Conservation (phyloP, 306 rosid genomes). For the Malus fusca region DNA sequence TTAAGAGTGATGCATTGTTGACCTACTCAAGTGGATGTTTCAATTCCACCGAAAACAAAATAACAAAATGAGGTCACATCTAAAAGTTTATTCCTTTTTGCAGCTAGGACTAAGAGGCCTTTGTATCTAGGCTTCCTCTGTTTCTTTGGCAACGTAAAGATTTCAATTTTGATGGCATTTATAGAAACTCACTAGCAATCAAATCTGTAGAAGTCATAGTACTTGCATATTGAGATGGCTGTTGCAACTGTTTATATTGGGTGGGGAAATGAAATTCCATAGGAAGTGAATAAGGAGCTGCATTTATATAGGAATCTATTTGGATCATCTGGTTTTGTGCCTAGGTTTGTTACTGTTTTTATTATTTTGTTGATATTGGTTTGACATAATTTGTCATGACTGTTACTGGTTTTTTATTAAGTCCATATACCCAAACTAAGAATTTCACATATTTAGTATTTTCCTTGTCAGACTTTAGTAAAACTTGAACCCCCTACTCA, state of each 20-base stretch:
- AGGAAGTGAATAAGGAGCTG: background rate
- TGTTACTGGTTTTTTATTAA: background rate
- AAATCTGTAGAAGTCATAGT: background rate
- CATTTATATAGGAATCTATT: no score
- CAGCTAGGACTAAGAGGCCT: background rate
- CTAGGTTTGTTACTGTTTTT: background rate
- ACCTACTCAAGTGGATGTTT: background rate
- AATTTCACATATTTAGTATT: background rate
- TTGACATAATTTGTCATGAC: background rate
- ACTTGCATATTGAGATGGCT: background rate
- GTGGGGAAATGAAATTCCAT: background rate
- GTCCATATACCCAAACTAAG: background rate
- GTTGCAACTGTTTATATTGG: background rate
- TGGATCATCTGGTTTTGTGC: background rate
- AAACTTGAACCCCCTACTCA: background rate
- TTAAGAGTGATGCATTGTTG: background rate
- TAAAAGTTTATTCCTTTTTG: background rate
- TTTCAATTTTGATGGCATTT: background rate
- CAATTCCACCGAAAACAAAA: background rate
- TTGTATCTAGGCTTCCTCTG: background rate
- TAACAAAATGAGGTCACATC: background rate
- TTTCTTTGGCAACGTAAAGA: background rate
- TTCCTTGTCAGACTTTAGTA: background rate
- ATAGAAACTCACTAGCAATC: background rate
- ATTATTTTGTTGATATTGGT: background rate